These are phyloP conservation scores for Mycena chlorophos DNA, from an alignment of 768 basidiomycete genomes.

Conservation along the genomic window DNA sequence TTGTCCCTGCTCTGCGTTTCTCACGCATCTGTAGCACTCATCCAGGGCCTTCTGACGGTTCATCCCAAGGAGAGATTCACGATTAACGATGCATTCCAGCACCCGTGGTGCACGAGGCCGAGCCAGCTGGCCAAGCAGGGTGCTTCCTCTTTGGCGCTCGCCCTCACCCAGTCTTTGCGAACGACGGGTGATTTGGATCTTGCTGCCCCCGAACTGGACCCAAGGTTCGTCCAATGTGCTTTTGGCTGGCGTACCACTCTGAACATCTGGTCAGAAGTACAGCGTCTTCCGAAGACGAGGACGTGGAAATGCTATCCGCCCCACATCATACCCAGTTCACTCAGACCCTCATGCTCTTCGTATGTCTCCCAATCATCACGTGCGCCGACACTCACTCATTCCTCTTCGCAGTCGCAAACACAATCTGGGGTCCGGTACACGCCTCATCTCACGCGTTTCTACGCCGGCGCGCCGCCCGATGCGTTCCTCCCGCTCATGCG, in stretches of 20 bases:
- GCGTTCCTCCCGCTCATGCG: constrained; percentile 55
- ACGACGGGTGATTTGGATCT: constrained; percentile 73
- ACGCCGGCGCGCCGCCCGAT: constrained; percentile 56
- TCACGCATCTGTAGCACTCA: constrained; percentile 51
- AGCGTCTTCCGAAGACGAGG: constrained; percentile 43
- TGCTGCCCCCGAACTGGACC: constrained; percentile 55
- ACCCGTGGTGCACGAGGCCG: constrained; percentile 76
- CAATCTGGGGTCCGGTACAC: constrained; percentile 71
- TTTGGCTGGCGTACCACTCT: background rate
- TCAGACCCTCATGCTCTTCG: constrained; percentile 78
- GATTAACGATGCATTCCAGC: constrained; percentile 46
- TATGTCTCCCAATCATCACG: constrained; percentile 38
- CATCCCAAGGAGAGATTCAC: constrained; percentile 69
- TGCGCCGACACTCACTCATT: background rate
- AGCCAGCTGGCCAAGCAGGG: constrained; percentile 65
- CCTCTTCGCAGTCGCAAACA: constrained; percentile 69
- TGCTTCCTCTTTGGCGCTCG: constrained; percentile 58
- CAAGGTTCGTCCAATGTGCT: constrained; percentile 25
- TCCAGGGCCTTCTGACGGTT: constrained; percentile 73
- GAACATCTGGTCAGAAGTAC: constrained; percentile 1
- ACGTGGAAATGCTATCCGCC: constrained; percentile 65
- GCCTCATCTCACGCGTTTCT: constrained; percentile 81
- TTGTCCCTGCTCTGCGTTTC: background rate
- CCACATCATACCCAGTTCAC: constrained; percentile 72
- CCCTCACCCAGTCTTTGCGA: constrained; percentile 67